Base-by-base conservation (phyloP, 2,329 filamentous ascomycete genomes). In the Aspergillus japonicus region DNA sequence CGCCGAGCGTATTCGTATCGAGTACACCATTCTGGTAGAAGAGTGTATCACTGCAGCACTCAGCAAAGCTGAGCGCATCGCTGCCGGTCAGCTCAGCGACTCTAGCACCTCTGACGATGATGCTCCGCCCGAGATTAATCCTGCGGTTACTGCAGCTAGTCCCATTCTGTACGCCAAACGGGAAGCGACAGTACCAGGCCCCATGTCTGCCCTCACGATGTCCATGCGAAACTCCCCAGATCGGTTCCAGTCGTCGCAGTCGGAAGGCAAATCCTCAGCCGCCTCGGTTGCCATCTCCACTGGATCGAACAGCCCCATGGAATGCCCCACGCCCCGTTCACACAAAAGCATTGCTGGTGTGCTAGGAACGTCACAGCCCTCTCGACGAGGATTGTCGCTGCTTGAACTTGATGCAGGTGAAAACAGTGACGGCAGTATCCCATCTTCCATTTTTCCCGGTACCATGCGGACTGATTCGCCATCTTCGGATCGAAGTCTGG, bases 31-130 rank as follows among this genome's bases (percentile, higher is more conserved):
- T 26, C 83, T 97, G 59, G 94, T 99, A 2, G 92, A 98, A 70
- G 92, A 97, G 68, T 99, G 95, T 73, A 96, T 99, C 55, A 89
- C 96, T 61, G 92, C 92, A 62, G 95, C 95, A 8, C 85, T 98
- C 77, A 86, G 86, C 65, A 97, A 98, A 76, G 93, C 95, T 56
- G 90, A 91, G 57, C 89, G 89, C 53, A 94, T 97, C 66, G 92
- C 92, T 50, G 88, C 91, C 48, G 94, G 94, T 11, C 87, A 93
- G 55, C 79, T 96, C 16, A 94, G 89, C 64, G 92, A 96, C 70
- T 94, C 91, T 0, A 81, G 84, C 26, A 85, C 86, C 50, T 83
- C 83, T 6, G 85, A 86, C 52, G 85, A 85, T 16, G 81, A 83
- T 19, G 75, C 78, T 8, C 73, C 77, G 21, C 77, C 81, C n/a